phyloP scores from a whole-genome alignment of 2,329 filamentous ascomycete genomes.

The Helotiales sp. region DNA sequence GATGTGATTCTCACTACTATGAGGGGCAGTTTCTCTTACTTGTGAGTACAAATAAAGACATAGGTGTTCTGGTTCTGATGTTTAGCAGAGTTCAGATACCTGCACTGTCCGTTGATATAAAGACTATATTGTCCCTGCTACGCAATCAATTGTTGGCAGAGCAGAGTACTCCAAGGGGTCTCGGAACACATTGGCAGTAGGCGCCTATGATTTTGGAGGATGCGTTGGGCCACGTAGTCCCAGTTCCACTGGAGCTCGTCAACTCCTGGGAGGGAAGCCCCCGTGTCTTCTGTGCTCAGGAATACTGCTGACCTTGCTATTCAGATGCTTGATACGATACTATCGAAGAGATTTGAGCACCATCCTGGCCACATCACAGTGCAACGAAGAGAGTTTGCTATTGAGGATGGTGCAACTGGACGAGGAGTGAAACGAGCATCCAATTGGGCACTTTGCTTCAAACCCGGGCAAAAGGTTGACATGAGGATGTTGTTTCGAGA shows the following conservation, averaged over 20 bases:
- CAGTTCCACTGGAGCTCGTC: slow-evolving; percentile 14
- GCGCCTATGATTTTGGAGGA: slow-evolving; percentile 12
- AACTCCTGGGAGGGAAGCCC: slow-evolving; percentile 13
- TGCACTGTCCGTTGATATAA: neutral
- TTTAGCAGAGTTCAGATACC: neutral
- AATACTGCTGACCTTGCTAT: neutral
- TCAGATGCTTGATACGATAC: slow-evolving; percentile 10
- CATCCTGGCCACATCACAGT: neutral
- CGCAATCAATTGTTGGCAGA: neutral
- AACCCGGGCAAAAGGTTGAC: neutral
- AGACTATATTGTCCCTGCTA: neutral
- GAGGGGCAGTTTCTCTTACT: neutral
- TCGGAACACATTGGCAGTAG: slow-evolving; percentile 10
- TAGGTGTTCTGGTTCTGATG: neutral
- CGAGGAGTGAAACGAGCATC: neutral
- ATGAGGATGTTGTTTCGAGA: neutral
- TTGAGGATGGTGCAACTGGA: neutral
- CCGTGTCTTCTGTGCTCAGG: neutral
- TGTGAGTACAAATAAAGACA: neutral
- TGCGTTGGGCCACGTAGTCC: slow-evolving; percentile 5
- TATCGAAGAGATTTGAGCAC: slow-evolving; percentile 2
- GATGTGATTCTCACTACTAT: slow-evolving; percentile 7
- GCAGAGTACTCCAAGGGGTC: neutral
- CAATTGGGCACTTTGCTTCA: neutral
- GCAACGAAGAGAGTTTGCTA: neutral